A percentile compares a stretch with the other conserved stretches of the same genome.
These are phyloP conservation scores for Schrenkiella parvula DNA, from an alignment of 345 rosid genomes.

Conservation along the genomic window DNA sequence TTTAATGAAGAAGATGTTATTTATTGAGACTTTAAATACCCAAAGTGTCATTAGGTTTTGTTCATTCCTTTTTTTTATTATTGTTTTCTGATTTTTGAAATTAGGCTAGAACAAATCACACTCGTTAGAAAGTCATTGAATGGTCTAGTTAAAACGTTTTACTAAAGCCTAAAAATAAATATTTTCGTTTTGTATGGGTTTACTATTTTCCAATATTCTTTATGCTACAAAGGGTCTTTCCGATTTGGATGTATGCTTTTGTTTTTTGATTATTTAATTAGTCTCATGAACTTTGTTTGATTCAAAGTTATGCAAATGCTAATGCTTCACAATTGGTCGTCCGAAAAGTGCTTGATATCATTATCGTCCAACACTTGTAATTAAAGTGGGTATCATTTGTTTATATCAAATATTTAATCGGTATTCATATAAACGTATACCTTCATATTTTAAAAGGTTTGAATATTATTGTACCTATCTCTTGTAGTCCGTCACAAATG, in stretches of 20 bases:
- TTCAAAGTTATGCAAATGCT: background rate
- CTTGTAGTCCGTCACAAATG: background rate
- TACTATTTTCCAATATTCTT: background rate
- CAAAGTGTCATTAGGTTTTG: conserved; percentile 25
- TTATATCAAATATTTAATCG: background rate
- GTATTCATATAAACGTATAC: background rate
- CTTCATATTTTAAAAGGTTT: background rate
- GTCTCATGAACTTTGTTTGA: background rate
- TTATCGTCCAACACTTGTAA: background rate
- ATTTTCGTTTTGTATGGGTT: background rate
- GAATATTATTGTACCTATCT: background rate
- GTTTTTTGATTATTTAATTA: background rate
- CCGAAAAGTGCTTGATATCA: background rate
- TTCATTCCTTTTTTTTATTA: background rate
- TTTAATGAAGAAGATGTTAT: conserved; percentile 2
- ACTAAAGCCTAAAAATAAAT: too few relatives aligned
- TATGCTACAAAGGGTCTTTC: background rate
- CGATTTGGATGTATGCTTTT: background rate
- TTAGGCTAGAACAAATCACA: background rate
- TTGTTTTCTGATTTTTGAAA: background rate
- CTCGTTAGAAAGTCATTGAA: background rate
- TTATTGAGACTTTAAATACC: conserved; percentile 23
- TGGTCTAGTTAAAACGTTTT: background rate
- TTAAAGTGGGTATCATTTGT: background rate
- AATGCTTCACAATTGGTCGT: background rate